Evolutionary conservation across 106 monocot genomes (phyloP).

Genomic region (Amphibolis antarctica): DNA sequence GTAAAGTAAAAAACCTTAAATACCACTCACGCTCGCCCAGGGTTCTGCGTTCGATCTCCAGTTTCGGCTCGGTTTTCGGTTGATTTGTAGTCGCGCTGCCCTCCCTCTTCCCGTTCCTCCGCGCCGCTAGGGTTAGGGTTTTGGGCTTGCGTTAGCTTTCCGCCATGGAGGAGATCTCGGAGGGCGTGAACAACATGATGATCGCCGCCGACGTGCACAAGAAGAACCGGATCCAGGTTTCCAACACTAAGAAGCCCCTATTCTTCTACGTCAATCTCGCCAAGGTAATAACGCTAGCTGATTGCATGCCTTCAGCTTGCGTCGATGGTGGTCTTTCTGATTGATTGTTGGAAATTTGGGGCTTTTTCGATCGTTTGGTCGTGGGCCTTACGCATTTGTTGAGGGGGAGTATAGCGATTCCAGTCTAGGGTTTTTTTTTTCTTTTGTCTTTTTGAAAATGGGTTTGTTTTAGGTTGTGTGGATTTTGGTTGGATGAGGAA

Average conservation of each 20-base stretch:
- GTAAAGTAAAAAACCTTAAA: too few relatives aligned
- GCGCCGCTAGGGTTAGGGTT: conserved; percentile 28
- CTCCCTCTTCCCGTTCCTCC: not conserved
- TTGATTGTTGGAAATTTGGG: not conserved
- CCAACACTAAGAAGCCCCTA: conserved; percentile 88
- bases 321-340: not conserved
- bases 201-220: conserved; percentile 15
- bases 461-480: not conserved
- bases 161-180: conserved; percentile 21
- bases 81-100: too few relatives aligned
- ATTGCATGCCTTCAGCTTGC: not conserved
- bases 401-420: too few relatives aligned
- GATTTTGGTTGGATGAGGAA: too few relatives aligned
- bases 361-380: too few relatives aligned
- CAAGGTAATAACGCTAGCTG: conserved; percentile 27
- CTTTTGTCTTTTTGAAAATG: not conserved
- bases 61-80: too few relatives aligned
- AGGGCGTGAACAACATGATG: conserved; percentile 12
- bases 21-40: too few relatives aligned
- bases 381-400: too few relatives aligned
- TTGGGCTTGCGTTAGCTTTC: not conserved
- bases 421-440: not conserved
- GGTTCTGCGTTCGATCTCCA: too few relatives aligned
- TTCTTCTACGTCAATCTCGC: conserved; percentile 96
- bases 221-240: conserved; percentile 32